Conservation (phyloP, 208 protist genomes). For the Phytomonas francai region DNA sequence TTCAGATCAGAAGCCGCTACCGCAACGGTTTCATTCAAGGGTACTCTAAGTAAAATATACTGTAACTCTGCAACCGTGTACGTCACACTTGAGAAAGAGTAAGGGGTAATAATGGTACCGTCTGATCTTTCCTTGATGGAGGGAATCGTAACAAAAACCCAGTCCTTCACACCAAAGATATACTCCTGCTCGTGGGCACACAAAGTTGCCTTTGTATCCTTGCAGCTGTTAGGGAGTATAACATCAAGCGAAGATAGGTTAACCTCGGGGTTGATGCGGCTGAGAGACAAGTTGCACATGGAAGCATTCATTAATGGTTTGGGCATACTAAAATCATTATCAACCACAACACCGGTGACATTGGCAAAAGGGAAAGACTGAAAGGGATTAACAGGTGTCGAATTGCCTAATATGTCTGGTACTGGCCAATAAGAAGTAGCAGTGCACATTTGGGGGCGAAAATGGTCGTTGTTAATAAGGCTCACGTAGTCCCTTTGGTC, state of each 20-base stretch:
- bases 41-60: conserved; percentile 66
- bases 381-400: conserved; percentile 53
- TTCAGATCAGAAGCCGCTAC: conserved; percentile 4
- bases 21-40: conserved; percentile 26
- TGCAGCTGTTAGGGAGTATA: conserved; percentile 7
- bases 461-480: conserved; percentile 47
- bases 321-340: conserved; percentile 23
- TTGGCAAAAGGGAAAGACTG: conserved; percentile 21
- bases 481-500: conserved; percentile 73
- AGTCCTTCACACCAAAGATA: conserved; percentile 72
- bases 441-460: conserved; percentile 39
- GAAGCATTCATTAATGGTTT: conserved; percentile 11
- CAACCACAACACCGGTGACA: conserved; percentile 1
- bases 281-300: conserved; percentile 10
- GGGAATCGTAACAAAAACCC: conserved; percentile 63
- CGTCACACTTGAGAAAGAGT: conserved; percentile 12
- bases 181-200: conserved; percentile 47
- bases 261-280: neutral
- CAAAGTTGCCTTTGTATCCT: conserved; percentile 24
- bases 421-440: conserved; percentile 79
- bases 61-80: conserved; percentile 49
- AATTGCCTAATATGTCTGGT: conserved; percentile 55
- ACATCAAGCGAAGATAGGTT: conserved; percentile 17
- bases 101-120: conserved; percentile 23
- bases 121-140: conserved; percentile 19